A percentile compares a stretch with the other conserved stretches of the same genome.
These are phyloP conservation scores for Rhododendron ovatum DNA, from an alignment of 148 eudicot genomes.

Conservation along the genomic window DNA sequence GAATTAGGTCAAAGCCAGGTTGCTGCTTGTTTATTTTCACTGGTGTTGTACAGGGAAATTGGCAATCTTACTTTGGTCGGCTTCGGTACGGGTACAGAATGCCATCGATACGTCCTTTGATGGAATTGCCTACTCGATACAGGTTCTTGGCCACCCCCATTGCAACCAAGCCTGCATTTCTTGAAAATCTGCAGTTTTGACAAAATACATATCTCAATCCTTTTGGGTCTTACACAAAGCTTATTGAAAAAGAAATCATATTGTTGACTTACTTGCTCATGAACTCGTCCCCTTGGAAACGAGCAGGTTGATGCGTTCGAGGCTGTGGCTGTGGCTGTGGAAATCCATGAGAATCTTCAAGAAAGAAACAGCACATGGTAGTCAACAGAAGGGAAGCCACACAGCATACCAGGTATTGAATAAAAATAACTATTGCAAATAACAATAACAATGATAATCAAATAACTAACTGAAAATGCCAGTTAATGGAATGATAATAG, in stretches of 20 bases:
- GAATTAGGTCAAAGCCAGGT: not conserved
- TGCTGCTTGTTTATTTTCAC: conserved; percentile 4
- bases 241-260: not conserved
- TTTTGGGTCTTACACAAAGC: not conserved
- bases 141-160: conserved; percentile 81
- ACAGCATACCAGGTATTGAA: not conserved
- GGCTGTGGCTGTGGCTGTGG: conserved; percentile 30
- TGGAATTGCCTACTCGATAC: conserved; percentile 59
- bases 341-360: conserved; percentile 38
- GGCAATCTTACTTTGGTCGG: conserved; percentile 61
- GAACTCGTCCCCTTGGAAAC: conserved; percentile 60
- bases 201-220: not conserved
- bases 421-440: not conserved
- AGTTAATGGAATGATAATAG: not conserved
- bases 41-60: not conserved
- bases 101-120: conserved; percentile 72
- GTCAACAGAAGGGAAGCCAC: not conserved
- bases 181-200: conserved; percentile 54
- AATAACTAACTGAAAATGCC: not conserved
- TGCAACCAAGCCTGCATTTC: conserved; percentile 79
- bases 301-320: conserved; percentile 53
- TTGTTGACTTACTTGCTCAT: conserved; percentile 51
- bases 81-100: conserved; percentile 60
- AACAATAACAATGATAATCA: not conserved
- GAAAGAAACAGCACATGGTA: conserved; percentile 12